Evolutionary conservation across 2,329 filamentous ascomycete genomes (phyloP), one percentile per base, ranked within the genome.

Genomic region (Scytalidium lignicola): DNA sequence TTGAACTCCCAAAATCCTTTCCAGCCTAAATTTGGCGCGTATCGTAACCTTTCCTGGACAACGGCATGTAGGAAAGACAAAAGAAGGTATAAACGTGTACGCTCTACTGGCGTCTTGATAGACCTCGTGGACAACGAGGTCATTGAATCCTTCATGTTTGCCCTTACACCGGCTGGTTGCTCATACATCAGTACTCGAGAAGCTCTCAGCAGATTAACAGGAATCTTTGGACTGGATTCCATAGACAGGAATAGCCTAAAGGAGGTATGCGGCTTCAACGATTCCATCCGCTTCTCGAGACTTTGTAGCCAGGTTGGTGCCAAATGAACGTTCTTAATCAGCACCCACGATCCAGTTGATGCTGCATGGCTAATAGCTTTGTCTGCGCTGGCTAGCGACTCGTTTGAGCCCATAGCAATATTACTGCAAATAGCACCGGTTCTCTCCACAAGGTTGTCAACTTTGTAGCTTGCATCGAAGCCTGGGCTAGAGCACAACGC

Each of bases 1-100:
- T 99, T 99, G 70, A 99, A 99, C 70, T 99, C 95, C 93, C 95
- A 99, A 78, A 96, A 96, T 47, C 90, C 90, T 74, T 95, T 96
- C 93, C 93, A 99, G 52, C 93, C 93, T 48, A 99, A 75, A 50
- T 80, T 92, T 1, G 93, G 95, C 20, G 92, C 91, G 67, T 99
- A 99, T 54, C 93, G 86, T 54, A 99, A 75, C 59, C 95, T 80
- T 69, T 99, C 93, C 68, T 99, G 93, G 10, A 96, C 84, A 32
- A 99, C 91, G 6, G 93, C 95, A 65, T 99, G 93, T 60, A 99
- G 67, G 79, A 99, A 97, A 2, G 88, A 93, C 32, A 99, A 78
- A 44, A 99, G 75, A 43, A 99, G 77, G 64, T 99, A 97, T 46
- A 99, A 73, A 55, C 95, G 83, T 19, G 86, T 84, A 65, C 93